A percentile compares a stretch with the other conserved stretches of the same genome.
Evolutionary conservation across 306 rosid species (phyloP).

Genomic region (Quercus alba): DNA sequence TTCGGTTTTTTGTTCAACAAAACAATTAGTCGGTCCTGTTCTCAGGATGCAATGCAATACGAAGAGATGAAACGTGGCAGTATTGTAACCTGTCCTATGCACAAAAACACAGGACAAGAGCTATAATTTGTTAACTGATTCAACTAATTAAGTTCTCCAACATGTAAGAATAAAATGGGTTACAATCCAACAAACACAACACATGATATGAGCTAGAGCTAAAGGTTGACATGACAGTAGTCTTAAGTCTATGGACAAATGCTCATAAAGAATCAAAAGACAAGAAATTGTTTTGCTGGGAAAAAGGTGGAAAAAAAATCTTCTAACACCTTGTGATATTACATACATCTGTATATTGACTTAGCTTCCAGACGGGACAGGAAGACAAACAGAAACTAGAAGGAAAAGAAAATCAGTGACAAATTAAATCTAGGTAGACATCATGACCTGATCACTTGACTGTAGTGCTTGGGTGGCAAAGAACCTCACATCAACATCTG

Average conservation of each 20-base stretch:
- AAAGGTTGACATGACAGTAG: neutral
- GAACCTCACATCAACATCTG: slow-evolving; percentile 96
- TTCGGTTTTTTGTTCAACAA: neutral
- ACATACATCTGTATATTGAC: slow-evolving; percentile 27
- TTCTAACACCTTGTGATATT: slow-evolving; percentile 21
- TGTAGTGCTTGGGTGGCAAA: slow-evolving; percentile 90
- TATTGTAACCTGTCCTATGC: too few species aligned
- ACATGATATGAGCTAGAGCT: neutral
- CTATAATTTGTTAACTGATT: neutral
- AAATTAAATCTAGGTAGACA: slow-evolving; percentile 61
- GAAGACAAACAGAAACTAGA: slow-evolving; percentile 1
- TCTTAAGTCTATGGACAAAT: neutral
- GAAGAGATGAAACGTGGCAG: too few species aligned
- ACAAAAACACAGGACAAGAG: too few species aligned
- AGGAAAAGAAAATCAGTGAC: slow-evolving; percentile 10
- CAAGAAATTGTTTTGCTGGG: neutral
- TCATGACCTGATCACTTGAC: slow-evolving; percentile 66
- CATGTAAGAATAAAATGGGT: neutral
- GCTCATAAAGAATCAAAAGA: neutral
- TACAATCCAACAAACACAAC: neutral
- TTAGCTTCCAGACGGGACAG: slow-evolving; percentile 1
- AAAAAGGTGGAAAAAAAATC: slow-evolving; percentile 3
- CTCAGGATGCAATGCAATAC: too few species aligned
- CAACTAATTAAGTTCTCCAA: neutral
- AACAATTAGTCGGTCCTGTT: neutral